A percentile compares a stretch with the other conserved stretches of the same genome.
Conservation (phyloP, 2,329 filamentous ascomycete genomes). For the Neonectria ditissima region DNA sequence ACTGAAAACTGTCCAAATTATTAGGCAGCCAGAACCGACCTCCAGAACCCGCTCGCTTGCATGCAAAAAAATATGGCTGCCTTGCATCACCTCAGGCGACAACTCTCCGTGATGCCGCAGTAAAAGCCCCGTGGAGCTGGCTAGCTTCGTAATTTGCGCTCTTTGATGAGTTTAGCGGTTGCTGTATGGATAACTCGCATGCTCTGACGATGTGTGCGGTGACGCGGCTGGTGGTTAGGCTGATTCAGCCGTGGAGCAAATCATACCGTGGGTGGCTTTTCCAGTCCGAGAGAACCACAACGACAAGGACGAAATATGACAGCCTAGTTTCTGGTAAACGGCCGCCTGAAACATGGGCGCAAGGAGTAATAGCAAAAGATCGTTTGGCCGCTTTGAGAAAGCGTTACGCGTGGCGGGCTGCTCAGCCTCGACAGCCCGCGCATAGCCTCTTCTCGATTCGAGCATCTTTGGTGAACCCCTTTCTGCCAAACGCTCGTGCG, state of each 20-base stretch:
- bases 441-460: background rate
- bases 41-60: conserved; percentile 9
- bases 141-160: background rate
- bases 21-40: background rate
- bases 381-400: background rate
- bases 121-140: background rate
- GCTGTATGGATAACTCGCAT: background rate
- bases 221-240: conserved; percentile 6
- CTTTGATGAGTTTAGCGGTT: background rate
- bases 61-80: conserved; percentile 5
- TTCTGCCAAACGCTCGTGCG: background rate
- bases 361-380: background rate
- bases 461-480: background rate
- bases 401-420: background rate
- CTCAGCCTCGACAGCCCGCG: background rate
- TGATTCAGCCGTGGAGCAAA: conserved; percentile 5
- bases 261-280: too few relatives aligned
- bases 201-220: conserved; percentile 9
- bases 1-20: background rate
- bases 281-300: background rate
- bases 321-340: background rate
- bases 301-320: background rate
- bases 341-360: background rate
- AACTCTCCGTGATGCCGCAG: conserved; percentile 1
- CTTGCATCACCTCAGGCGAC: conserved; percentile 14